A percentile compares a stretch with the other conserved stretches of the same genome.
These are phyloP conservation scores for Kodamaea fukazawae DNA, from an alignment of 805 yeast species.

Conservation along the genomic window DNA sequence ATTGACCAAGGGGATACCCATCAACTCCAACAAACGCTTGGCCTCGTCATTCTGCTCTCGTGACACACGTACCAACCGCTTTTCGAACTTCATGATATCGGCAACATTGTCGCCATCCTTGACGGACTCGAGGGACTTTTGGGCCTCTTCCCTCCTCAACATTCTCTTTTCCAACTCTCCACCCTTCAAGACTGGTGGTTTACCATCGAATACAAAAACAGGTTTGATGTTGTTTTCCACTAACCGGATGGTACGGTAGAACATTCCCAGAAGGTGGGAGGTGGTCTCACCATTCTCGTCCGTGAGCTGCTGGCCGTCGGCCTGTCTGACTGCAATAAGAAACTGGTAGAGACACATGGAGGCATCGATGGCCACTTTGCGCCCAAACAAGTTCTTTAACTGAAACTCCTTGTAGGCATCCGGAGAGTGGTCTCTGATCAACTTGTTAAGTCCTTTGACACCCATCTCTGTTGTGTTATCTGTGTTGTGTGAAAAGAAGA, in stretches of 20 bases:
- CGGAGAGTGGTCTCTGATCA: slow-evolving; percentile 89
- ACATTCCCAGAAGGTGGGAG: slow-evolving; percentile 94
- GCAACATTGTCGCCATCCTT: slow-evolving; percentile 80
- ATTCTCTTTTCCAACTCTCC: slow-evolving; percentile 89
- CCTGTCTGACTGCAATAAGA: slow-evolving; percentile 92
- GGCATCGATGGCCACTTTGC: slow-evolving; percentile 96
- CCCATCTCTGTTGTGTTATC: slow-evolving; percentile 19
- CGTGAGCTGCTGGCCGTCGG: slow-evolving; percentile 91
- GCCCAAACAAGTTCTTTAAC: slow-evolving; percentile 82
- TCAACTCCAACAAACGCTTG: slow-evolving; percentile 67
- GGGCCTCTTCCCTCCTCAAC: slow-evolving; percentile 79
- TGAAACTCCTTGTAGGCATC: slow-evolving; percentile 72
- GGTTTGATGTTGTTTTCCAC: slow-evolving; percentile 95
- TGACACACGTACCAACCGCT: slow-evolving; percentile 86
- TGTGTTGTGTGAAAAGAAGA: background rate
- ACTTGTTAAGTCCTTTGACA: slow-evolving; percentile 64
- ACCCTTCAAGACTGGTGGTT: slow-evolving; percentile 91
- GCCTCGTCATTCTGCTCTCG: slow-evolving; percentile 94
- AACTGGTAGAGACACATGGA: slow-evolving; percentile 97
- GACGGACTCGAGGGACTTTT: slow-evolving; percentile 65
- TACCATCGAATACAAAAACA: slow-evolving; percentile 95
- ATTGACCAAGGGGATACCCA: slow-evolving; percentile 93
- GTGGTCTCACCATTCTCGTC: slow-evolving; percentile 87
- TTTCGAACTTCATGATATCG: slow-evolving; percentile 71
- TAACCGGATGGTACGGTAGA: slow-evolving; percentile 87